Evolutionary conservation across 257 asterid genomes (phyloP).

Genomic region (Nicotiana paniculata): DNA sequence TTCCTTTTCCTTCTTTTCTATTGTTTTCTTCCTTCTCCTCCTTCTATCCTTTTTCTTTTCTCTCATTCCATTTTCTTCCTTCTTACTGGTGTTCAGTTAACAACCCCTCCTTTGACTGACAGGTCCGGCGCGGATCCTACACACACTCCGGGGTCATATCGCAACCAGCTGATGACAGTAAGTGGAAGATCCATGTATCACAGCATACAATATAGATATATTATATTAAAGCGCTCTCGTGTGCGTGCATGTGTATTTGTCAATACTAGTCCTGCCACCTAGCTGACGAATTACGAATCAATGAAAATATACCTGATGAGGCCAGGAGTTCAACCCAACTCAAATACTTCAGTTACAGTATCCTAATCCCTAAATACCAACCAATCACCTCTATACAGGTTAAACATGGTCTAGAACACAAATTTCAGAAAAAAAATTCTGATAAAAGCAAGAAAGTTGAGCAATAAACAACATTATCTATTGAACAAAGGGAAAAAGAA

Average conservation of each 20-base stretch:
- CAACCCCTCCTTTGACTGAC: not conserved
- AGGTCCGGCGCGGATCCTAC: not conserved
- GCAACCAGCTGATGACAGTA: not conserved
- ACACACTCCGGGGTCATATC: not conserved
- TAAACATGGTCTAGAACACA: no score
- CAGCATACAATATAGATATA: not conserved
- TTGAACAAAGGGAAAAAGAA: no score
- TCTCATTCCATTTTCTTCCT: not conserved
- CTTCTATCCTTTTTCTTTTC: not conserved
- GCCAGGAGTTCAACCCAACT: not conserved
- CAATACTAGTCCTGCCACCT: not conserved
- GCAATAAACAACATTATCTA: no score
- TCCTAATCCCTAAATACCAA: no score
- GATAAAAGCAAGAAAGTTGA: no score
- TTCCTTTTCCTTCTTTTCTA: not conserved
- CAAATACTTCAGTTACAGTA: no score
- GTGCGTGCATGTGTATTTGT: not conserved
- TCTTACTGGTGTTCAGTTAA: not conserved
- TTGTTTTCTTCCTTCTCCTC: not conserved
- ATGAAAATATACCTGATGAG: not conserved
- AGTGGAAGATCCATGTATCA: not conserved
- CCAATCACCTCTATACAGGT: no score
- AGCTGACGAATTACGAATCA: not conserved
- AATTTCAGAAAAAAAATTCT: no score
- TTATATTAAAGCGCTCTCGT: not conserved